Base-by-base conservation (phyloP, 129 eudicot species). In the Glebionis coronaria region DNA sequence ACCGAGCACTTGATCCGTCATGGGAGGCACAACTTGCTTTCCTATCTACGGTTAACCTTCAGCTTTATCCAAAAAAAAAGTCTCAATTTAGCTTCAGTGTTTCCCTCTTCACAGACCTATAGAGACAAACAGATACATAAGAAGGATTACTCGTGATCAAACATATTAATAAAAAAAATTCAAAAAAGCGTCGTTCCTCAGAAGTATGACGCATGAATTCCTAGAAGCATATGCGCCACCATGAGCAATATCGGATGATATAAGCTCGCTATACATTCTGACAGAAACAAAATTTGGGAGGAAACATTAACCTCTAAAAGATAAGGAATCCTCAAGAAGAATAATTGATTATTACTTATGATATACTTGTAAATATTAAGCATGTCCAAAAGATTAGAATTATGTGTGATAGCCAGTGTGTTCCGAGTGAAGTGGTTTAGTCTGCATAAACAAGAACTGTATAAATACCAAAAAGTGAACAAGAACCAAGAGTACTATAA, bases 251-350 rank as follows among this genome's bases (percentile, higher is more conserved):
- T 64, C 82, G 63, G 90, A 80, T 62, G 99, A 93, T 78, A 89
- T 84, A 44, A 93, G 92, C 83, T 93, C 99, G 76, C 99, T 89
- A 71, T 93, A 93, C 97, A 93, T 93, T 84, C 99, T 93, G 90
- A 9, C 50, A 21, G 50, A 66, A 16, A 69, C 8, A 65, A 64
- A 59, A 14, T 8, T 15, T 5, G 0, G 73, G 16, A 71, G 51
- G 16, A 2, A 73, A 25, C 27, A 49, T 68, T 19, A 50, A 42
- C 46, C 28, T 58, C 38, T 74, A 20, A 23, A 38, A 31, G 57
- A 21, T 23, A 75, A 4, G 49, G 8, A 25, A 67, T 31, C 13
- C 11, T 38, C 31, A 3, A 2, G 23, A 15, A 38, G n/a, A 42
- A 68, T 14, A 58, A 44, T 54, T 27, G 53, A 61, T 7, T 23